Evolutionary conservation across 179 eudicot species (phyloP).

Genomic region (Actinidia polygama): DNA sequence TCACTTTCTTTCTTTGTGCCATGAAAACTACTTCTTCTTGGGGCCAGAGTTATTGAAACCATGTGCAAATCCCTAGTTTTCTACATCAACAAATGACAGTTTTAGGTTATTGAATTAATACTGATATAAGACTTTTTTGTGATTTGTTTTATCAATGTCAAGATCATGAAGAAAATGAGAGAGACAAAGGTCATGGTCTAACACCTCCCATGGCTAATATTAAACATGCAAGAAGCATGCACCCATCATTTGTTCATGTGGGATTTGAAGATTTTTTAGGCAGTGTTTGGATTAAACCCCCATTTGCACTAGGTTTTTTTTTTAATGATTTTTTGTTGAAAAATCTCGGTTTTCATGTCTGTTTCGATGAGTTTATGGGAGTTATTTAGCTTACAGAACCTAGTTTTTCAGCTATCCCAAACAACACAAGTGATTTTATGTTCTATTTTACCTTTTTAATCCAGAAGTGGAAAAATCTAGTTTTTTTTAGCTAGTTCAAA

Average conservation of each 20-base stretch:
- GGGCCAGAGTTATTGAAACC: background rate
- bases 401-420: no score
- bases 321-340: no score
- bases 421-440: no score
- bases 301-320: no score
- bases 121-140: background rate
- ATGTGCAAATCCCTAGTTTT: background rate
- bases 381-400: no score
- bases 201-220: background rate
- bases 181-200: background rate
- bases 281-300: background rate
- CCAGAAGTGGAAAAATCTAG: no score
- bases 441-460: no score
- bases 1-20: background rate
- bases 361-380: no score
- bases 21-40: background rate
- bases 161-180: background rate
- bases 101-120: background rate
- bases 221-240: constrained; percentile 6
- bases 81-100: background rate
- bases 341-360: no score
- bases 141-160: background rate
- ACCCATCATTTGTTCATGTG: background rate
- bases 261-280: background rate
- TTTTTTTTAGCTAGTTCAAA: no score